Evolutionary conservation across 768 basidiomycete genomes (phyloP).

Genomic region (Rhizopogon vulgaris): DNA sequence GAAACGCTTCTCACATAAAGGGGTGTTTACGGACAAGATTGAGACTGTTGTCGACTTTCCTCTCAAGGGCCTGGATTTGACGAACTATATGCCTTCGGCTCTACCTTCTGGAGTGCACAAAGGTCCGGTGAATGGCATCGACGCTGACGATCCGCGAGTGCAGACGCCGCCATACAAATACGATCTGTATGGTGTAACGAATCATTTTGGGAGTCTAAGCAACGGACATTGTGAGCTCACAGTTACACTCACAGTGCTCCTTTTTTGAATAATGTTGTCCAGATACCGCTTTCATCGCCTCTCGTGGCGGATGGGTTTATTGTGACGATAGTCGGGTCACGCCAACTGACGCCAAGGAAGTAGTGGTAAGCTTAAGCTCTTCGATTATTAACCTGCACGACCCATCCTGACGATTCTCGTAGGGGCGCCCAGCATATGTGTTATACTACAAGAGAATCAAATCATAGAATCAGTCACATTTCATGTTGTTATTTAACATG

Average conservation of each 20-base stretch:
- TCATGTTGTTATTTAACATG: neutral
- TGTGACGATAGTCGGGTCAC: constrained; percentile 91
- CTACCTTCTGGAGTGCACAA: constrained; percentile 59
- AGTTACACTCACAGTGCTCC: neutral
- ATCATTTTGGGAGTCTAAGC: constrained; percentile 91
- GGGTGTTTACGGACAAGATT: constrained; percentile 92
- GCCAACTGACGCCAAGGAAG: constrained; percentile 66
- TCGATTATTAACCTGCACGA: neutral
- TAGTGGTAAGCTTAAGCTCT: constrained; percentile 67
- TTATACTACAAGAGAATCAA: constrained; percentile 69
- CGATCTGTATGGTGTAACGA: constrained; percentile 92
- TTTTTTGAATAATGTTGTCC: neutral
- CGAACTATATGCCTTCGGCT: constrained; percentile 83
- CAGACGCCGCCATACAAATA: constrained; percentile 89
- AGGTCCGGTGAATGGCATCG: constrained; percentile 34
- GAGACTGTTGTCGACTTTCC: constrained; percentile 95
- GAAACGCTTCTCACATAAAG: constrained; percentile 88
- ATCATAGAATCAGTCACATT: constrained; percentile 10
- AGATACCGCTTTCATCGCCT: constrained; percentile 94
- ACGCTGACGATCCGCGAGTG: constrained; percentile 62
- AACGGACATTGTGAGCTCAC: constrained; percentile 85
- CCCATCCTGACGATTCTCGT: constrained; percentile 29
- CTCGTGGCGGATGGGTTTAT: constrained; percentile 83
- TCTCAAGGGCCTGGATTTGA: constrained; percentile 50
- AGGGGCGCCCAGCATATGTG: constrained; percentile 69